Base-by-base conservation (phyloP, 495 filamentous ascomycete species). In the Cercophora sp. region DNA sequence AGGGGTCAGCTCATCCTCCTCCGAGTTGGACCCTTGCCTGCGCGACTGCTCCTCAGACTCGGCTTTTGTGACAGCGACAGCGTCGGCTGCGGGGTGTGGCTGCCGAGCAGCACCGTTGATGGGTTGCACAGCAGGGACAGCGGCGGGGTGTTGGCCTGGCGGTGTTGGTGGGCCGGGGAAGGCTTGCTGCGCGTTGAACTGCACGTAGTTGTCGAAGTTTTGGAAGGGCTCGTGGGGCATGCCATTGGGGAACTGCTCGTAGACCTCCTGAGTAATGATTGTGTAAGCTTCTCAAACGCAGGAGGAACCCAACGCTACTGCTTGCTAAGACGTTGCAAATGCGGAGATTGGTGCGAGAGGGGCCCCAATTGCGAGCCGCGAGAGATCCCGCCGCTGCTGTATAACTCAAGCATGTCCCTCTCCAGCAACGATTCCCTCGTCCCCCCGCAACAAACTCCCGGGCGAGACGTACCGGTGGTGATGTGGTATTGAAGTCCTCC, bases 1-100 rank as follows among this genome's bases (percentile, higher is more conserved):
- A 1, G 89, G 89, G 26, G 83, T 89, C 62, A 84, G 65, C 31
- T 79, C 77, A 22, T 71, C 89, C 77, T 73, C 74, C 3, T 76
- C 75, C 54, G 74, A 76, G 56, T 76, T 71, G 20, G 73, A 76
- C 18, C 65, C 70, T 44, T 67, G 68, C 48, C 69, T 61, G 23
- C 67, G 65, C 40, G 45, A 65, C 82, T 85, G 48, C 4, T 64
- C 60, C 19, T 56, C 67, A 22, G 61, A 44, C 43, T 76, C 73
- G 42, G 60, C 42, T 54, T 74, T 75, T 45, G 69, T 62, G 51
- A 69, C 24, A 29, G 68, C 43, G 8, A 73, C 51, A 52, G 68
- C 56, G 13, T 70, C 71, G 42, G 48, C 41, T 52, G 48, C 29
- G 47, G 66, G 34, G 29, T 58, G 23, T 55, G 60, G 35, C 10